Evolutionary conservation across 176 grass and related monocot genomes (phyloP), one percentile per base, ranked within the genome.

Genomic region (Puccinellia tenuiflora): DNA sequence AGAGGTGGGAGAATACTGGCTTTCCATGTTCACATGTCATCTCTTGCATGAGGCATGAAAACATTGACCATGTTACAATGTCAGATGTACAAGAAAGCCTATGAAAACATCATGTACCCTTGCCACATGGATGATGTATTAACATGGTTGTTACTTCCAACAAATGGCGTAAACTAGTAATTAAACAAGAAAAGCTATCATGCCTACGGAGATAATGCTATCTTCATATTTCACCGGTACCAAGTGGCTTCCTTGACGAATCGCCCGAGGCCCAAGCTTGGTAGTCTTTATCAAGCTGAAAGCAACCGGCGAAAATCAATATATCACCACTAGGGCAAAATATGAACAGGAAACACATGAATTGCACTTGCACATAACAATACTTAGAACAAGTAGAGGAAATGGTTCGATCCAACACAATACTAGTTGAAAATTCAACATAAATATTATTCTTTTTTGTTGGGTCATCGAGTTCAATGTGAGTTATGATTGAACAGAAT

Each of bases 211-310:
- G 35, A 33, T 59, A 65, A 5, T 6, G 33, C 3, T 5, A 86
- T 60, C 78, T 90, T 99, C 90, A 96, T 81, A 99, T 93, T 99
- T 99, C 79, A 28, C 96, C 96, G 3, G 93, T 99, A 47, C 93
- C 93, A 62, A 96, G 91, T 21, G 96, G 93, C 80, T 90, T 92
- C 83, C 96, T 90, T 22, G 93, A 93, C 57, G 89, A 84, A 82
- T 99, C 96, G 64, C 93, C 96, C 3, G 87, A 96, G 80, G 96
- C 96, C 96, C 96, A 99, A 59, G 89, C 89, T 59, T 90, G 77
- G 73, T 99, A 99, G 77, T 96, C 96, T 69, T 99, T 94, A 81
- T 88, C 89, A 84, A 99, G 96, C 96, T 99, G 79, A 86, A 57
- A 80, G 50, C 0, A 73, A 73, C 69, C 14, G 7, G 34, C 73